Evolutionary conservation across 768 basidiomycete species (phyloP), one percentile per base, ranked within the genome.

Genomic region (Russula sp.): DNA sequence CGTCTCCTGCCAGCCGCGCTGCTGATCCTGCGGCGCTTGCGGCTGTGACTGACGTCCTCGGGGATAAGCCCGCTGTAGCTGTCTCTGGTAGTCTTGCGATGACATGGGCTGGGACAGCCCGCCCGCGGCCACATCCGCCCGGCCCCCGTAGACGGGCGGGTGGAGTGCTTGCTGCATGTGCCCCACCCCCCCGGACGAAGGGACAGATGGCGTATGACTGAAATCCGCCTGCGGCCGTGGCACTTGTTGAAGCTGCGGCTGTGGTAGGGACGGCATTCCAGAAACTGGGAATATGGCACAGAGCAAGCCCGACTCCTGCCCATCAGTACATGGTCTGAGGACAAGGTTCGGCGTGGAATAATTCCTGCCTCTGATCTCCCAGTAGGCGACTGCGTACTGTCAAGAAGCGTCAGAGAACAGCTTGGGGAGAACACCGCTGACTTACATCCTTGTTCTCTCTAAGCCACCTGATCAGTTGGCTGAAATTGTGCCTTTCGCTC

Each of bases 341-440:
- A 56, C 22, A 54, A 65, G 49, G 40, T 42, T 61, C 7, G 3
- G 11, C 11, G 11, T 48, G 10, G 22, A 4, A 11, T 22, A 20
- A 39, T 14, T 9, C 14, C 18, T 47, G 6, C 49, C 54, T 22
- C 31, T 39, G 20, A 47, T 45, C 34, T 55, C 40, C 59, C 55
- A 64, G 3, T 16, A 2, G 14, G 52, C 66, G 4, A 54, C 6
- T 13, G 58, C 62, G 16, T 48, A 63, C 65, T 59, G 16, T 11
- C 20, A 39, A 39, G 14, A 13, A 8, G 16, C 3, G 37, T 58
- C 22, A 57, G 47, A 11, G 5, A 16, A 3, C 0, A 31, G 20
- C n/a, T 27, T 31, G 13, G 35, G 8, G 13, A 27, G 20, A 14
- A 39, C 3, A 9, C n/a, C 14, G 27, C n/a, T 3, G 35, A 48